Conservation (phyloP, 164 flowering plant species). For the Platanus orientalis region DNA sequence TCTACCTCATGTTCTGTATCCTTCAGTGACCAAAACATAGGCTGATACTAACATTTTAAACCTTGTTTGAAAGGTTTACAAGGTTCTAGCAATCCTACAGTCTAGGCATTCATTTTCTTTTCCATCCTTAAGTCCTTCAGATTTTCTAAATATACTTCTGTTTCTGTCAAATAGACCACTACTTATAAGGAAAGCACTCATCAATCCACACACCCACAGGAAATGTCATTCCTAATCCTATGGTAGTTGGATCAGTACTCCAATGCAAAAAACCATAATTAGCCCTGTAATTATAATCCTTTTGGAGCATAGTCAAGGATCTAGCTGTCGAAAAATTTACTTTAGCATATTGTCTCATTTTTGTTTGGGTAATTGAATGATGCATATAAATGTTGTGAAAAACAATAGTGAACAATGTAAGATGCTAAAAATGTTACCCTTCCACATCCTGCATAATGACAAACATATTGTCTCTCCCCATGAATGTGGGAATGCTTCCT, state of each 20-base stretch:
- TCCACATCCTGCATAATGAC: conserved; percentile 87
- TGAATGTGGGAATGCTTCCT: conserved; percentile 97
- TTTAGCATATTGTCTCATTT: not conserved
- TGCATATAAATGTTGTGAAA: not conserved
- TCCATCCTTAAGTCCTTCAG: too few relatives aligned
- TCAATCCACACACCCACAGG: too few relatives aligned
- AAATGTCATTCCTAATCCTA: not conserved
- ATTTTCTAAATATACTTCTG: too few relatives aligned
- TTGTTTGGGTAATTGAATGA: not conserved
- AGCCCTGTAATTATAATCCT: not conserved
- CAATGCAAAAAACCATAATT: not conserved
- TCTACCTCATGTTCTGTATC: not conserved
- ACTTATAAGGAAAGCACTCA: too few relatives aligned
- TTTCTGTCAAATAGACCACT: too few relatives aligned
- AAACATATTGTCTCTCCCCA: conserved; percentile 89
- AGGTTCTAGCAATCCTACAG: too few relatives aligned
- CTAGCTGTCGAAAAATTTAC: too few relatives aligned
- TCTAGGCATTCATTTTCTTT: too few relatives aligned
- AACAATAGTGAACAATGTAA: not conserved
- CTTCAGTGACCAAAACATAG: not conserved
- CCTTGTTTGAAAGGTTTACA: not conserved
- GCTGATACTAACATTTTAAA: not conserved
- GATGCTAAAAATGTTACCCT: conserved; percentile 46
- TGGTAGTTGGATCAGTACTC: not conserved
- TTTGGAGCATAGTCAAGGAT: too few relatives aligned